These are phyloP conservation scores for Prunus davidiana DNA, from an alignment of 306 rosid genomes.

Conservation along the genomic window DNA sequence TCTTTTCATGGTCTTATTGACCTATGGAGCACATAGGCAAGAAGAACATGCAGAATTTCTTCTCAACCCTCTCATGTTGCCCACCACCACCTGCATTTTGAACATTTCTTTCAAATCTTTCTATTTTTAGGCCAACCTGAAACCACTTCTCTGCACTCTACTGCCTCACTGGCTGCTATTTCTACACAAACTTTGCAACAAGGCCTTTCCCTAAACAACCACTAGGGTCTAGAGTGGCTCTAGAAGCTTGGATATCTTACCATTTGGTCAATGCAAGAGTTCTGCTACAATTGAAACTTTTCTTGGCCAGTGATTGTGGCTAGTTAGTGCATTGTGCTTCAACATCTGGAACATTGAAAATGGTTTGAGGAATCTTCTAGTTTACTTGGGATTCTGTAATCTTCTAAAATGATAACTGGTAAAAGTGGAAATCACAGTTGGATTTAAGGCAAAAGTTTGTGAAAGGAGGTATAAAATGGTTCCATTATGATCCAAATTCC, in stretches of 20 bases:
- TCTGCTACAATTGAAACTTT: background rate
- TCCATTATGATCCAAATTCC: too few relatives aligned
- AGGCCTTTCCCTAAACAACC: background rate
- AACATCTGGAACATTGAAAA: background rate
- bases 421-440: background rate
- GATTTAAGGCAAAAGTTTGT: background rate
- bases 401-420: background rate
- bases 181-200: background rate
- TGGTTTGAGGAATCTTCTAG: background rate
- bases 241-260: background rate
- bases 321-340: background rate
- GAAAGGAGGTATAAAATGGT: background rate
- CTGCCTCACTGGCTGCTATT: background rate
- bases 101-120: background rate
- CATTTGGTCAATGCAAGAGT: background rate
- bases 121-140: background rate
- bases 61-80: constrained; percentile 5
- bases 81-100: background rate
- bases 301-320: constrained; percentile 8
- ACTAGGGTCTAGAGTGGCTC: background rate
- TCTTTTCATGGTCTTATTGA: background rate
- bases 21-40: background rate
- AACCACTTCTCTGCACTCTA: background rate
- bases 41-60: background rate
- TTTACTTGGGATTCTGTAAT: background rate